These are phyloP conservation scores for Elsinoe perseae DNA, from an alignment of 2,329 filamentous ascomycete species.

Conservation along the genomic window DNA sequence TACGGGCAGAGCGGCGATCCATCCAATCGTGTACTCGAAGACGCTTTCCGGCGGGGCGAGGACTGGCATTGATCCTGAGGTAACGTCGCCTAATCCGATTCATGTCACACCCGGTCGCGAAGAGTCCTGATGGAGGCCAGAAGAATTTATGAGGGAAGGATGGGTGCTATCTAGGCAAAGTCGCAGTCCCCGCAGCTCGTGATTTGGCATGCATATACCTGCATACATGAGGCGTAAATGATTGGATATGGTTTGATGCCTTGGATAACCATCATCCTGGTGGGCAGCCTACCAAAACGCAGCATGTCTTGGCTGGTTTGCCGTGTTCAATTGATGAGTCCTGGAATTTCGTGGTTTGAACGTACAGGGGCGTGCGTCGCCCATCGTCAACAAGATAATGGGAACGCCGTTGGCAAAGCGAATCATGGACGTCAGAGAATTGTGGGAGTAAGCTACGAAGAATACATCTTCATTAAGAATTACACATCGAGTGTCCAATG, in stretches of 20 bases:
- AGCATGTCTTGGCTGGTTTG: not conserved
- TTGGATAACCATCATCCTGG: too few species aligned
- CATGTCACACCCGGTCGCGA: not conserved
- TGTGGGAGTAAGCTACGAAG: not conserved
- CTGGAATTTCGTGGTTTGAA: too few species aligned
- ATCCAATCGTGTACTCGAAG: slow-evolving; percentile 20
- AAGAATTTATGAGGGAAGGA: too few species aligned
- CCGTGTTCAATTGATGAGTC: not conserved
- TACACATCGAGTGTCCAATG: not conserved
- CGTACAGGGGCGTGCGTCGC: too few species aligned
- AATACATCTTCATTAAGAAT: slow-evolving; percentile 7
- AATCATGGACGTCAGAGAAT: not conserved
- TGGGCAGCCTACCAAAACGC: too few species aligned
- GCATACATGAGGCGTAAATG: not conserved
- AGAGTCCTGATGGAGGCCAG: too few species aligned
- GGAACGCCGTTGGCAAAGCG: too few species aligned
- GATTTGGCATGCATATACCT: not conserved
- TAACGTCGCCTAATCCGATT: not conserved
- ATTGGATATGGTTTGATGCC: not conserved
- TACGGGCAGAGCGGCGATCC: slow-evolving; percentile 21
- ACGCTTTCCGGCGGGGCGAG: too few species aligned
- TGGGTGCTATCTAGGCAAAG: not conserved
- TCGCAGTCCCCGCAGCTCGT: not conserved
- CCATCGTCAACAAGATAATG: too few species aligned
- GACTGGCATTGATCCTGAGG: not conserved